Evolutionary conservation across 208 protist species (phyloP), one percentile per base, ranked within the genome.

Genomic region (Naegleria lovaniensis): DNA sequence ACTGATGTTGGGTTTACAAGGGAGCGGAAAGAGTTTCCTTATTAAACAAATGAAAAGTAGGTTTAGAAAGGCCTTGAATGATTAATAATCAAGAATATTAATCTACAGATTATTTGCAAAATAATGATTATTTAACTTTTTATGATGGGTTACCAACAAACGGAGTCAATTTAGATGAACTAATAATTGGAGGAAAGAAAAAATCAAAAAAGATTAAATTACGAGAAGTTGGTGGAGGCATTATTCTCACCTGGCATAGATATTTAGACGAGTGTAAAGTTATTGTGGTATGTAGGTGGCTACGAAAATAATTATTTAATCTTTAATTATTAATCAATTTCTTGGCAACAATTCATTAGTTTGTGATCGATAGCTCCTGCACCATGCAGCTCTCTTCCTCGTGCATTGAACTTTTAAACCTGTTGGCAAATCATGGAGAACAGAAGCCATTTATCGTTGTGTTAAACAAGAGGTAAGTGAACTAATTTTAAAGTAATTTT

Each of bases 41-140:
- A 58, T 88, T 5, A 88, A 88, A 58, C 85, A 88, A 88, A 36
- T 88, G n/a, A 85, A 85, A 29, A 85, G 83, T 85, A 85, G 40
- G 83, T 40, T 7, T n/a, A 85, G 11, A 67, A 29, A 67, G 22
- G 3, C 4, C 3, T 19, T 4, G 55, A 13, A 67, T 67, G 11
- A 67, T 67, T 58, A 58, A 5, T 58, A 19, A 58, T 15, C 15
- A 19, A 58, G 51, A 15, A 58, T 5, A 19, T 58, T 58, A 15
- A 58, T 58, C 15, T 58, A 19, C 9, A 87, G 40, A 40, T n/a
- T 52, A 39, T 87, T 19, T 87, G 11, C 11, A 87, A 52, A 39
- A 39, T 58, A 58, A 58, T n/a, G 41, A 52, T 9, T 33, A 58
- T 59, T 88, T 39, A 58, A 58, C 5, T 1, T 58, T 38, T 58